Evolutionary conservation across 2,329 filamentous ascomycete genomes (phyloP).

Genomic region (Phaeosphaeriaceae sp.): DNA sequence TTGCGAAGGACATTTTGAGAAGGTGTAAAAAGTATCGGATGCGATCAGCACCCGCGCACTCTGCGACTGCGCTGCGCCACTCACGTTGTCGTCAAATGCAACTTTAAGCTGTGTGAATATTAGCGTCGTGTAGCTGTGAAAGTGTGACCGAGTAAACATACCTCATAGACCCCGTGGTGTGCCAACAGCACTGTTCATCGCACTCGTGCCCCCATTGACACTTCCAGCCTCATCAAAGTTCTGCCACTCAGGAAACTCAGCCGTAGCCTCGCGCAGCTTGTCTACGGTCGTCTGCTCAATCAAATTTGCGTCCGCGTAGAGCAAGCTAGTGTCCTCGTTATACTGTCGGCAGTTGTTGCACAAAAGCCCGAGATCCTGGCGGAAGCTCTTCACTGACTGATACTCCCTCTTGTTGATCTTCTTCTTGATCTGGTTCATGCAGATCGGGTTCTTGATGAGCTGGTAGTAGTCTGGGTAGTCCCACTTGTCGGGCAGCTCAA

Average conservation of each 20-base stretch:
- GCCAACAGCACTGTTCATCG: constrained; percentile 40
- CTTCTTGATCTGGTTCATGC: constrained; percentile 92
- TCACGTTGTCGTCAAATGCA: background rate
- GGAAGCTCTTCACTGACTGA: constrained; percentile 78
- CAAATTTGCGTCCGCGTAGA: constrained; percentile 89
- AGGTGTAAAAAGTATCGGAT: constrained; percentile 10
- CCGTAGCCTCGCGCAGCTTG: constrained; percentile 62
- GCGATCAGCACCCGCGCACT: background rate
- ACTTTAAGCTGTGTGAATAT: background rate
- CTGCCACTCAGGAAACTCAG: constrained; percentile 63
- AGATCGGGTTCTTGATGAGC: constrained; percentile 90
- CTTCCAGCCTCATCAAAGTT: constrained; percentile 63
- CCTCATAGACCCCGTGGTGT: constrained; percentile 35
- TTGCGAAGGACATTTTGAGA: constrained; percentile 24
- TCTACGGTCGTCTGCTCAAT: constrained; percentile 72
- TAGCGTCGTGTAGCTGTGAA: background rate
- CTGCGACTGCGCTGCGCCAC: background rate
- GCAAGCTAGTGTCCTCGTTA: constrained; percentile 92
- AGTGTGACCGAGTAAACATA: background rate
- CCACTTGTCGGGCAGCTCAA: constrained; percentile 86
- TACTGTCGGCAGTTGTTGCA: constrained; percentile 93
- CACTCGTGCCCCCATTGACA: constrained; percentile 55
- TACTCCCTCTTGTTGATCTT: constrained; percentile 98
- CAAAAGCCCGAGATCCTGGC: constrained; percentile 81
- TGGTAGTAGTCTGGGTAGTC: constrained; percentile 96